Evolutionary conservation across 768 basidiomycete genomes (phyloP).

Genomic region (Lactarius deliciosus): DNA sequence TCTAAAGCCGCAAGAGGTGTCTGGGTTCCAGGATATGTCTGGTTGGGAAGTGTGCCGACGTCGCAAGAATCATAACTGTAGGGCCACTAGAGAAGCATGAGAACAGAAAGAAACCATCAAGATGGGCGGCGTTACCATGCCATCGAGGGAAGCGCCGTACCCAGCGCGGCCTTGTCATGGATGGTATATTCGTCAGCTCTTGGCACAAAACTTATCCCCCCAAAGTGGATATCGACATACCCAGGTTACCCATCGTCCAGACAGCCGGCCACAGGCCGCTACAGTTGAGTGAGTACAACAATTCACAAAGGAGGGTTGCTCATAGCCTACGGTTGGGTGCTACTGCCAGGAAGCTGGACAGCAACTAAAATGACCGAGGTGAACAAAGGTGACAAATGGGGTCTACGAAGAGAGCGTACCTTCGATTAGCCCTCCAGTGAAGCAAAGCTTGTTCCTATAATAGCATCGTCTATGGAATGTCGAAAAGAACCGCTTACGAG

Average conservation of each 20-base stretch:
- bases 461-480: constrained; percentile 27
- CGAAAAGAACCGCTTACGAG: background rate
- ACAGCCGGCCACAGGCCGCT: constrained; percentile 53
- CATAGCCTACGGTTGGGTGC: constrained; percentile 9
- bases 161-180: constrained; percentile 67
- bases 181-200: background rate
- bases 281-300: constrained; percentile 30
- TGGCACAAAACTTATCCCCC: constrained; percentile 1
- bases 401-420: constrained; percentile 11
- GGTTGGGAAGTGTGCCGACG: constrained; percentile 54
- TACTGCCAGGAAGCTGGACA: constrained; percentile 28
- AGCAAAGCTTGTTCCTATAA: constrained; percentile 68
- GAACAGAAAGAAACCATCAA: constrained; percentile 11
- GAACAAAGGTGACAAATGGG: background rate
- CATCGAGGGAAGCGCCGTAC: constrained; percentile 84
- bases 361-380: constrained; percentile 11
- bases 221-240: constrained; percentile 32
- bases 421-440: constrained; percentile 75
- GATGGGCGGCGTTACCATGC: constrained; percentile 52
- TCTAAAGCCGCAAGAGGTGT: constrained; percentile 60
- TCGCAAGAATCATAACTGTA: constrained; percentile 87
- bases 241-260: constrained; percentile 71
- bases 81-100: constrained; percentile 55
- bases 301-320: constrained; percentile 17
- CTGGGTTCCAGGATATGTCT: constrained; percentile 70